A percentile compares a stretch with the other conserved stretches of the same genome.
Evolutionary conservation across 129 eudicot species (phyloP).

Genomic region (Lactuca saligna): DNA sequence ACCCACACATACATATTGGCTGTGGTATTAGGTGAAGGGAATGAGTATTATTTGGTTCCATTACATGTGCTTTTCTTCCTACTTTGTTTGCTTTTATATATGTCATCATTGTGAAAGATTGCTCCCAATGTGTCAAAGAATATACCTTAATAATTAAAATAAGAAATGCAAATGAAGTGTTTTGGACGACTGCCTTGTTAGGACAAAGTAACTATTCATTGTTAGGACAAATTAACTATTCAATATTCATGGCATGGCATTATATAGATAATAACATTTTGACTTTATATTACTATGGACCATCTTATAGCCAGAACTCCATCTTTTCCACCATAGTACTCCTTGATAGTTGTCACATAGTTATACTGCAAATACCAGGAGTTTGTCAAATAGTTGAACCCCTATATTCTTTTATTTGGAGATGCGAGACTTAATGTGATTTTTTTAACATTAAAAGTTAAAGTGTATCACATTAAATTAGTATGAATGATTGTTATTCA

Average conservation of each 20-base stretch:
- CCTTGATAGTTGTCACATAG: background rate
- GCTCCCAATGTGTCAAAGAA: slow-evolving; percentile 21
- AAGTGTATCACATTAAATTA: no score
- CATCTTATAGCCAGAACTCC: background rate
- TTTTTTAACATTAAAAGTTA: no score
- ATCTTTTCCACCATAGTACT: background rate
- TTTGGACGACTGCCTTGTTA: background rate
- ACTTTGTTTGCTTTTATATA: slow-evolving; percentile 34
- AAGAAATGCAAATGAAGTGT: slow-evolving; percentile 20
- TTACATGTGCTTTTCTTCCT: slow-evolving; percentile 30
- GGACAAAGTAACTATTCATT: background rate
- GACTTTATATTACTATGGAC: background rate
- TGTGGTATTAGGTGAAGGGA: slow-evolving; percentile 27
- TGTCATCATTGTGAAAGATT: slow-evolving; percentile 16
- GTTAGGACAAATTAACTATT: background rate
- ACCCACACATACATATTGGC: background rate
- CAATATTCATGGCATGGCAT: no score
- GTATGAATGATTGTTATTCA: no score
- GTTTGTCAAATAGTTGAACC: no score
- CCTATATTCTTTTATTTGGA: no score
- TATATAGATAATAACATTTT: background rate
- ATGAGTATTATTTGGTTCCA: slow-evolving; percentile 30
- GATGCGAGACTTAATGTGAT: no score
- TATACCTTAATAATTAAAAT: slow-evolving; percentile 7
- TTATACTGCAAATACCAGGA: no score